Conservation (phyloP, 176 grass and related monocot genomes). For the Urochloa ruziziensis region DNA sequence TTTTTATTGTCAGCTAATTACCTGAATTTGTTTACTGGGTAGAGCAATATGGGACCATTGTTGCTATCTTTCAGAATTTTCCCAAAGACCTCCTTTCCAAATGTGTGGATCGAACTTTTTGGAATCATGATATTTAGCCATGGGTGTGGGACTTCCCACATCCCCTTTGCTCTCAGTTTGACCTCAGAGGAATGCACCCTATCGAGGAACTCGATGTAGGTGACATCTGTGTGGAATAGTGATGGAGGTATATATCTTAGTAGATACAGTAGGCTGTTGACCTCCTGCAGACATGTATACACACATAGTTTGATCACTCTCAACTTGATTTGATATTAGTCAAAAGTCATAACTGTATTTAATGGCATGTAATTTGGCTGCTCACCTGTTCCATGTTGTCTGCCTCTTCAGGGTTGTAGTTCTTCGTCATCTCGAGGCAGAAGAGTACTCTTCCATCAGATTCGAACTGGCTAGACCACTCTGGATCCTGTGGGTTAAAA, state of each 20-base stretch:
- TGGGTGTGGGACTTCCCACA: conserved; percentile 95
- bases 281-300: conserved; percentile 60
- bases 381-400: conserved; percentile 64
- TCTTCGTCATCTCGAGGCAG: conserved; percentile 91
- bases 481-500: conserved; percentile 68
- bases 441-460: conserved; percentile 59
- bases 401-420: conserved; percentile 56
- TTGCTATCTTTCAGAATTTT: conserved; percentile 73
- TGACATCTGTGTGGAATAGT: conserved; percentile 70
- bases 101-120: conserved; percentile 61
- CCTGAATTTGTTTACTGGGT: conserved; percentile 75
- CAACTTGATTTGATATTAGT: conserved; percentile 23
- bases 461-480: conserved; percentile 53
- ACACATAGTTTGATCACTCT: conserved; percentile 20
- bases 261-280: conserved; percentile 47
- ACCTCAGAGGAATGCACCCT: conserved; percentile 75
- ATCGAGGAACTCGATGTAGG: conserved; percentile 86
- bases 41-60: conserved; percentile 81
- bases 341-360: neutral
- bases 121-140: conserved; percentile 92
- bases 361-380: too few relatives aligned
- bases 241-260: conserved; percentile 58
- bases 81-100: conserved; percentile 64
- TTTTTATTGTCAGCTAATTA: conserved; percentile 24
- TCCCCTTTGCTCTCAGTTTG: conserved; percentile 67